Conservation (phyloP, 345 rosid species). For the Lagerstroemia speciosa region DNA sequence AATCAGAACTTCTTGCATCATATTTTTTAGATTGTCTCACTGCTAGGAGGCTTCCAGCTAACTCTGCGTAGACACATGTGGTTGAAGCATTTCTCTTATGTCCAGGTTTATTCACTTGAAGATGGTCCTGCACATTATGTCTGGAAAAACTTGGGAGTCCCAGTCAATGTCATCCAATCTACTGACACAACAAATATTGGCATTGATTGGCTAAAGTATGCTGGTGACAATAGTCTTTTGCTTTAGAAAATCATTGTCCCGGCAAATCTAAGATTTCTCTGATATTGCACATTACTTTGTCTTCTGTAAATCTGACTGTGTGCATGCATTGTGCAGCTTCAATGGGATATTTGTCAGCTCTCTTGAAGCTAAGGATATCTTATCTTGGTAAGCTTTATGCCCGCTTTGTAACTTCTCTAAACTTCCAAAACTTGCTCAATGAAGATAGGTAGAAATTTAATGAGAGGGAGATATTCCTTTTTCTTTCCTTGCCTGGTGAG, state of each 20-base stretch:
- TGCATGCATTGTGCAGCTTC: conserved; percentile 48
- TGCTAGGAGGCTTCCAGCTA: not conserved
- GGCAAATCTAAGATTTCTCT: not conserved
- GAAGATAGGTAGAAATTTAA: not conserved
- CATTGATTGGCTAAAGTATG: conserved; percentile 92
- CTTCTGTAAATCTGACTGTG: conserved; percentile 12
- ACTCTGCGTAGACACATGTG: not conserved
- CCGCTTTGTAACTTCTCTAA: not conserved
- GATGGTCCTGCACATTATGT: conserved; percentile 70
- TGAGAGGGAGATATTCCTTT: not conserved
- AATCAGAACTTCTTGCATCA: not conserved
- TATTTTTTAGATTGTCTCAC: not conserved
- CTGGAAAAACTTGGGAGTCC: conserved; percentile 58
- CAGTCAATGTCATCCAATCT: conserved; percentile 39
- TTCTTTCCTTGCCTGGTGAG: not conserved
- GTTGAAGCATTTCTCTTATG: not conserved
- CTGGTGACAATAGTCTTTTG: not conserved
- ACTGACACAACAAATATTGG: conserved; percentile 25
- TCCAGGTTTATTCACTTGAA: conserved; percentile 71
- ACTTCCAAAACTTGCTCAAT: not conserved
- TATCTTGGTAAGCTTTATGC: conserved; percentile 51
- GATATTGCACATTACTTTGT: not conserved
- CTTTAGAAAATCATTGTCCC: not conserved
- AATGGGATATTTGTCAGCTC: conserved; percentile 77
- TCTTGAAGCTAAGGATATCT: conserved; percentile 48